Evolutionary conservation across 345 rosid genomes (phyloP).

Genomic region (Euphorbia tirucalli): DNA sequence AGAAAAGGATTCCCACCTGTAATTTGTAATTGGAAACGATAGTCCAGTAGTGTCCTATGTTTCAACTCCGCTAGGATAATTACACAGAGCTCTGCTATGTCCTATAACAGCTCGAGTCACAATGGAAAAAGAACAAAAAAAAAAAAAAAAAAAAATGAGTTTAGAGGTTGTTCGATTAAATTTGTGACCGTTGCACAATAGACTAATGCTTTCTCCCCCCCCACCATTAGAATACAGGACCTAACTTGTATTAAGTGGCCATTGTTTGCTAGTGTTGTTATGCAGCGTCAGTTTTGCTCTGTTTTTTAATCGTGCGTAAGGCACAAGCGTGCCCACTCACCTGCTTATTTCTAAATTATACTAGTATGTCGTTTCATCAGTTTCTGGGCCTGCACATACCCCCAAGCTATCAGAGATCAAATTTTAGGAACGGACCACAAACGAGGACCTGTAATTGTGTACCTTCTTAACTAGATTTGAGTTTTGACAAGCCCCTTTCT

Average conservation of each 20-base stretch:
- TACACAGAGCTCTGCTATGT: no score
- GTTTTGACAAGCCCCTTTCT: no score
- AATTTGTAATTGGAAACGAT: no score
- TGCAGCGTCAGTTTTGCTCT: neutral
- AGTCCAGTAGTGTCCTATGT: no score
- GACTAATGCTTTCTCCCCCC: neutral
- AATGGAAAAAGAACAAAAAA: no score
- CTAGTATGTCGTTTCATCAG: no score
- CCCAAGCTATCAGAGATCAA: neutral
- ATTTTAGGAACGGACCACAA: neutral
- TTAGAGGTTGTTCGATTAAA: no score
- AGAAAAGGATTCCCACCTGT: constrained; percentile 12
- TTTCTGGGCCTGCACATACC: neutral
- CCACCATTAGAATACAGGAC: neutral
- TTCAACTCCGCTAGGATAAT: no score
- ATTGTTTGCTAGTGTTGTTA: no score
- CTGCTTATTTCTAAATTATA: neutral
- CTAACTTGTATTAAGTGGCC: neutral
- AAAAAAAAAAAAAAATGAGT: no score
- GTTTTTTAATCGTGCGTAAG: neutral
- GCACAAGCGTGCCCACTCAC: neutral
- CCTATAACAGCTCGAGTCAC: no score
- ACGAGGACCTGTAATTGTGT: neutral
- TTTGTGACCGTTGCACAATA: neutral
- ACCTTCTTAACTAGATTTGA: no score